A percentile compares a stretch with the other conserved stretches of the same genome.
Conservation (phyloP, 1,139 yeast genomes). For the Sugiyamaella castrensis region DNA sequence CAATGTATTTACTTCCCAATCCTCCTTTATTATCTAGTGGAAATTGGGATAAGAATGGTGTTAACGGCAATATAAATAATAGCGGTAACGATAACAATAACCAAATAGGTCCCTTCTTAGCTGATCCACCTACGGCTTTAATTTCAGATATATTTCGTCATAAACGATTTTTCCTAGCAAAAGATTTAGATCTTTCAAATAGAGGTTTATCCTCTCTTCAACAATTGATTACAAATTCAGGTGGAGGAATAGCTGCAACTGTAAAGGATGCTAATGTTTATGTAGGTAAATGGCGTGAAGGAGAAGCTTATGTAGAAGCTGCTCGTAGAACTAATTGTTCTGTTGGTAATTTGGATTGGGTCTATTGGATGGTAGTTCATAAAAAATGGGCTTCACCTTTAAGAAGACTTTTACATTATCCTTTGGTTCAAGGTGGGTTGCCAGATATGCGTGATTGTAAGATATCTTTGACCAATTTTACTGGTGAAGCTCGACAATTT, state of each 20-base stretch:
- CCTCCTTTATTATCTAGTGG: slow-evolving; percentile 19
- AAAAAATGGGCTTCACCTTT: slow-evolving; percentile 58
- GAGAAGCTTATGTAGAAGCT: slow-evolving; percentile 48
- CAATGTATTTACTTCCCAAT: slow-evolving; percentile 47
- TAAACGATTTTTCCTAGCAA: slow-evolving; percentile 34
- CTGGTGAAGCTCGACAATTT: slow-evolving; percentile 79
- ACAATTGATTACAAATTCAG: slow-evolving; percentile 39
- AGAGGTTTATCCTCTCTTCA: slow-evolving; percentile 34
- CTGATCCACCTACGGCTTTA: not conserved
- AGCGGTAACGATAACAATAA: not conserved
- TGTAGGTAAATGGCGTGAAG: slow-evolving; percentile 62
- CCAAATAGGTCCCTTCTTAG: slow-evolving; percentile 4
- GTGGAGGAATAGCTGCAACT: slow-evolving; percentile 41
- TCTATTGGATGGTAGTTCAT: slow-evolving; percentile 60
- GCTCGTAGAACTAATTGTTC: slow-evolving; percentile 36
- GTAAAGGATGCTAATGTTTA: slow-evolving; percentile 51
- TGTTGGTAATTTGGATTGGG: slow-evolving; percentile 74
- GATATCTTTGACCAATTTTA: slow-evolving; percentile 73
- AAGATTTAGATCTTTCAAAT: slow-evolving; percentile 39
- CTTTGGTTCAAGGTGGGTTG: slow-evolving; percentile 56
- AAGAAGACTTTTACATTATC: slow-evolving; percentile 63
- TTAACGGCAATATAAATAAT: too few species aligned
- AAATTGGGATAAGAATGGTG: not conserved
- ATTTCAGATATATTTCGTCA: slow-evolving; percentile 30
- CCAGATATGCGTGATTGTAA: slow-evolving; percentile 50